Evolutionary conservation across 2,329 filamentous ascomycete genomes (phyloP).

Genomic region (Sporothrix variecibatus): DNA sequence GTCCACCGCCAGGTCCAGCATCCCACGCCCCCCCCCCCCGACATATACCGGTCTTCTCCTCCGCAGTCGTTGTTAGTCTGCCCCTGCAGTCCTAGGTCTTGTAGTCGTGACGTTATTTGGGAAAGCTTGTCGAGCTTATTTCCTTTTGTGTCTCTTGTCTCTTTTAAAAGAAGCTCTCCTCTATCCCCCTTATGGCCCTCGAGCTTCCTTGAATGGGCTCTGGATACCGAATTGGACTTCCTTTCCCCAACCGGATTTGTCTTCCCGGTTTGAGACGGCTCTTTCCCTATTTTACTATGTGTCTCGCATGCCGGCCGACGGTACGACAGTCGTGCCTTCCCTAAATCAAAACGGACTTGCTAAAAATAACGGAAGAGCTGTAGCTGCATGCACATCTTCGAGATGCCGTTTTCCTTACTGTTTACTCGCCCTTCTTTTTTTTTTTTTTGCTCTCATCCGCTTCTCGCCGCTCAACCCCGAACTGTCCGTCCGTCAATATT

Average conservation of each 20-base stretch:
- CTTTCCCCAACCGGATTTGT: conserved; percentile 8
- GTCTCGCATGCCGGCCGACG: not conserved
- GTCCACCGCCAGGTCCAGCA: not conserved
- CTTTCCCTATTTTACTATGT: not conserved
- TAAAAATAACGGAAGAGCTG: not conserved
- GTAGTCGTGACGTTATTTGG: not conserved
- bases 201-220: not conserved
- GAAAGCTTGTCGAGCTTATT: not conserved
- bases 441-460: not conserved
- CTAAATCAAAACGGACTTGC: not conserved
- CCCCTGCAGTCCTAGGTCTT: not conserved
- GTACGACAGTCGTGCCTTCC: not conserved
- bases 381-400: not conserved
- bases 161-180: not conserved
- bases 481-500: not conserved
- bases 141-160: not conserved
- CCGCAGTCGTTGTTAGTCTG: conserved; percentile 5
- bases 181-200: not conserved
- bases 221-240: not conserved
- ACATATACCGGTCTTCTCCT: conserved; percentile 5
- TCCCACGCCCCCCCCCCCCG: not conserved
- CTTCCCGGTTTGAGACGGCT: conserved; percentile 8
- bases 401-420: not conserved
- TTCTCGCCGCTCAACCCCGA: not conserved
- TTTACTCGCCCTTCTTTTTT: not conserved